Evolutionary conservation across 306 rosid genomes (phyloP), one percentile per base, ranked within the genome.

Genomic region (Spatholobus suberectus): DNA sequence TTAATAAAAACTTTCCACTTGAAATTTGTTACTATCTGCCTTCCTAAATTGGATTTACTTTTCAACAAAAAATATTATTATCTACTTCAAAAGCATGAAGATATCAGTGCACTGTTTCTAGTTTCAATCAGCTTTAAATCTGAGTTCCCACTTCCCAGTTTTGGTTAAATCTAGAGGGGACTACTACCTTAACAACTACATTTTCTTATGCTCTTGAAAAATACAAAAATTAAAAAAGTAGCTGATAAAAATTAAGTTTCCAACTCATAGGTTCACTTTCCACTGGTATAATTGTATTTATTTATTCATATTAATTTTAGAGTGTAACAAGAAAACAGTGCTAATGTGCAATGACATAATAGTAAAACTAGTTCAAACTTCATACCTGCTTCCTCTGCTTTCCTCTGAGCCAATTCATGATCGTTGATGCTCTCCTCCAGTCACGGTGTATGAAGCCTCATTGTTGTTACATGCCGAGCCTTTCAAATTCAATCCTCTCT

Each of bases 321-420:
- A 54, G 27, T 54, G 35, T 58, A 58, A 58, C 35, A 47, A 46
- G 35, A 61, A 43, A 8, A 81, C 20, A 34, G 1, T n/a, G 46
- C 10, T 17, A n/a, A 65, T 15, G 44, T 35, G 72, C 27, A 18
- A 37, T 38, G 49, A 18, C 8, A 67, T 67, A 17, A 29, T 4
- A 21, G 9, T 21, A 68, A 12, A 2, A 20, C 27, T 4, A 68
- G 18, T 51, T 24, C 4, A 62, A 29, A 62, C 2, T 15, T 32
- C 46, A 40, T 73, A 94, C 99, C 99, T 85, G 99, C 98, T 90
- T 95, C 99, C 88, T 88, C 99, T n/a, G 99, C 98, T 90, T 95
- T 95, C 66, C 99, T 89, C 32, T 92, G 96, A 81, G 99, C 99
- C 83, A 95, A 86, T 81, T 95, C 99, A 83, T 87, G 90, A 76